These are phyloP conservation scores for Plasmodium billcollinsi DNA, from an alignment of 169 alveolate genomes.

Conservation along the genomic window DNA sequence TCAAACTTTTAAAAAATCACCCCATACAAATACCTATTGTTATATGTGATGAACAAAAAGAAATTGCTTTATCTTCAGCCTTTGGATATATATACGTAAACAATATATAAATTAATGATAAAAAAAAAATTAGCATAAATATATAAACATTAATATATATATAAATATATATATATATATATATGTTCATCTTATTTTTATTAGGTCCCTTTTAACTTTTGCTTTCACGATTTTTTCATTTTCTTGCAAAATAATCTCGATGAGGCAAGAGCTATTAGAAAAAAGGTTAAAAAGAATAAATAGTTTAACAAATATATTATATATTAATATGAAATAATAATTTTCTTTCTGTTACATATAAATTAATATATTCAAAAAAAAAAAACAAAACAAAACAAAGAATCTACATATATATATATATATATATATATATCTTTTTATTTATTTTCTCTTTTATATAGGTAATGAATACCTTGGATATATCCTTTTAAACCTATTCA, in stretches of 20 bases:
- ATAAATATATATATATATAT: conserved; percentile 27
- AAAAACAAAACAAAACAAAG: not conserved
- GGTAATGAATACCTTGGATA: too few species aligned
- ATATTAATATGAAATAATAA: not conserved
- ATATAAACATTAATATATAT: not conserved
- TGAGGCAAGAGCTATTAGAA: conserved; percentile 40
- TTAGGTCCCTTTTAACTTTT: conserved; percentile 67
- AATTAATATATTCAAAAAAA: not conserved
- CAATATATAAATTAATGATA: not conserved
- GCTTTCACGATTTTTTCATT: conserved; percentile 34
- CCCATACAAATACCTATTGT: conserved; percentile 60
- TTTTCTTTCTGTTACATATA: too few species aligned
- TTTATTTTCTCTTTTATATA: conserved; percentile 2
- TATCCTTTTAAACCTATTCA: too few species aligned
- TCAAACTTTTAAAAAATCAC: conserved; percentile 72
- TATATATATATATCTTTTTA: not conserved
- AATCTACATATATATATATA: not conserved
- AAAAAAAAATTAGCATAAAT: not conserved
- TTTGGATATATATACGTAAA: conserved; percentile 71
- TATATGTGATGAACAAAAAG: conserved; percentile 15
- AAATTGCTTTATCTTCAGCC: conserved; percentile 49
- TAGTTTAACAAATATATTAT: too few species aligned
- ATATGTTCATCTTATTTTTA: not conserved
- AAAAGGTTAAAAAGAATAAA: conserved; percentile 20
- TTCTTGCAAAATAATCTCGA: conserved; percentile 55